These are phyloP conservation scores for Trichoderma asperellum DNA, from an alignment of 2,329 filamentous ascomycete genomes.

Conservation along the genomic window DNA sequence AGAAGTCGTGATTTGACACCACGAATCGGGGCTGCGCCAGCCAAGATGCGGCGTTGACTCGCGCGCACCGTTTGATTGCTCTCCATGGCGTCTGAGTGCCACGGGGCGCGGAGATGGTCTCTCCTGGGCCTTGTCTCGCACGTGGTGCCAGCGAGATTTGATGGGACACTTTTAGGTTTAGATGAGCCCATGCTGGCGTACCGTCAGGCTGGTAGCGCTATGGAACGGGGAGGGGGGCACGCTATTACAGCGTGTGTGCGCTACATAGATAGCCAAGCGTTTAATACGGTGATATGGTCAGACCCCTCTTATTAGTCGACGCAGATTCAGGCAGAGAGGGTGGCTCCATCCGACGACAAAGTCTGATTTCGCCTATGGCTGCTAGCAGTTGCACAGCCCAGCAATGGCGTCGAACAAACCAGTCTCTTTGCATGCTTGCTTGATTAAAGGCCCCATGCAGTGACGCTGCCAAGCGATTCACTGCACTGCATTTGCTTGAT, in stretches of 20 bases:
- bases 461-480: constrained; percentile 4
- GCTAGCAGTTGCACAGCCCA: background rate
- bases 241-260: background rate
- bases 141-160: constrained; percentile 22
- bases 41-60: constrained; percentile 24
- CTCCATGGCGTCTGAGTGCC: constrained; percentile 22
- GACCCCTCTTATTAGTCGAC: background rate
- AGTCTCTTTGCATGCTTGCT: background rate
- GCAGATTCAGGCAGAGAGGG: background rate
- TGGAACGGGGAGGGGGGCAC: background rate
- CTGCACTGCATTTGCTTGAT: background rate
- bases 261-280: too few relatives aligned
- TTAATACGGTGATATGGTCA: constrained; percentile 1
- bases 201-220: constrained; percentile 25
- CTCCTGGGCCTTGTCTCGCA: constrained; percentile 21
- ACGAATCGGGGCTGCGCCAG: constrained; percentile 14
- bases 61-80: background rate
- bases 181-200: constrained; percentile 20
- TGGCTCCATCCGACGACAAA: background rate
- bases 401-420: background rate
- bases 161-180: constrained; percentile 25
- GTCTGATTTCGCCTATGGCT: constrained; percentile 16
- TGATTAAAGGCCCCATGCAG: background rate
- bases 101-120: constrained; percentile 19
- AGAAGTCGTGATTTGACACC: constrained; percentile 18